Evolutionary conservation across 352 stramenopile genomes (phyloP), one percentile per base, ranked within the genome.

Genomic region (Phytophthora sp.): DNA sequence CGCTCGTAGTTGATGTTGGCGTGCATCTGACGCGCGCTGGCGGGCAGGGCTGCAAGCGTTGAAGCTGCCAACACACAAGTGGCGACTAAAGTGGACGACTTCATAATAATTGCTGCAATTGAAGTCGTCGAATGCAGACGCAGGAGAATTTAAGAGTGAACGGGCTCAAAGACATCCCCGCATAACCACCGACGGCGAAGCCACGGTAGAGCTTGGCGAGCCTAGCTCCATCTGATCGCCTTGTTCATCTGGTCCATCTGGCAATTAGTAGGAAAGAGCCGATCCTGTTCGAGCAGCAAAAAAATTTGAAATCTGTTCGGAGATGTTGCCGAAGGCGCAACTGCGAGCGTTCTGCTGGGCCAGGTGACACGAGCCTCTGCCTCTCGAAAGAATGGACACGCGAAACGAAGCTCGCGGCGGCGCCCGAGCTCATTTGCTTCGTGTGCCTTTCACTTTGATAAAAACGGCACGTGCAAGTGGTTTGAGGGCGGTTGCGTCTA

Each of bases 1-100:
- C 68, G 68, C n/a, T 81, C 23, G 51, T 77, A 77, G 56, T 81
- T 67, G 34, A 81, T 62, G 9, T 49, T 43, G 3, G 72, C 54
- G 39, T 76, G 69, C 69, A 81, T 69, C 13, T 46, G 69, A 23
- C 59, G 45, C 20, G 54, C 54, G 24, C 18, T 41, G 18, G 44
- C n/a, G 0, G 39, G 23, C 13, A 35, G 8, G 12, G 54, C 30
- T 27, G 54, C 30, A 55, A 74, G 21, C n/a, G 49, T 55, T 34
- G 39, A 62, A 32, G 51, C 38, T 41, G 46, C 54, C 1, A 55
- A n/a, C 5, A 42, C 30, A 55, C 52, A 69, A 15, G 35, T 45
- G 8, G 58, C 28, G n/a, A 67, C 39, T 7, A 62, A 55, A 32
- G 45, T 41, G 21, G 31, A 21, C 6, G 26, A 26, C 43, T 68